These are phyloP conservation scores for Saturnispora mendoncae DNA, from an alignment of 805 yeast genomes.

Conservation along the genomic window DNA sequence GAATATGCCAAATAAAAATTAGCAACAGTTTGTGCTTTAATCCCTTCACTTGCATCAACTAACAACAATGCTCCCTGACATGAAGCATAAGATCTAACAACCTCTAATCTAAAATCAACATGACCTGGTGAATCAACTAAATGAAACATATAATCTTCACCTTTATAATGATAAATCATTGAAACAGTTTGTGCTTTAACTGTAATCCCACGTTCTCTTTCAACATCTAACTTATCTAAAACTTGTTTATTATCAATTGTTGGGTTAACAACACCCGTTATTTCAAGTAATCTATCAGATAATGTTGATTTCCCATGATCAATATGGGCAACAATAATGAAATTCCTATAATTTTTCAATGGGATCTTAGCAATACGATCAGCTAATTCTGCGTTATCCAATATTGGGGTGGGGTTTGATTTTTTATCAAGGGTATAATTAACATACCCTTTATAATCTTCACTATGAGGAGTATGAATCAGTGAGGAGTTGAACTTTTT, in stretches of 20 bases:
- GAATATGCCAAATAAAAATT: conserved; percentile 86
- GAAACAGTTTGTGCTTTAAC: conserved; percentile 96
- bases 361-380: conserved; percentile 70
- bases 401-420: conserved; percentile 23
- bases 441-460: conserved; percentile 23
- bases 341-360: conserved; percentile 72
- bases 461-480: conserved; percentile 10
- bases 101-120: conserved; percentile 92
- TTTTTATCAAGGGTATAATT: conserved; percentile 22
- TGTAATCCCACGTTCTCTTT: conserved; percentile 92
- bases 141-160: conserved; percentile 74
- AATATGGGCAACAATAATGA: conserved; percentile 93
- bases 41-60: conserved; percentile 94
- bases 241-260: conserved; percentile 69
- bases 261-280: conserved; percentile 80
- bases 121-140: conserved; percentile 97
- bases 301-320: conserved; percentile 81
- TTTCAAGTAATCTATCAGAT: conserved; percentile 77
- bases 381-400: conserved; percentile 18
- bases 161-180: conserved; percentile 68
- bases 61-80: conserved; percentile 88
- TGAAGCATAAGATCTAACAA: conserved; percentile 86
- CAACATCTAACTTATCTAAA: conserved; percentile 86
- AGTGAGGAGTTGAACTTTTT: neutral
- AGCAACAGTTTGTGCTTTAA: conserved; percentile 98